These are phyloP conservation scores for Globisporangium recalcitrans DNA, from an alignment of 352 stramenopile genomes.

Conservation along the genomic window DNA sequence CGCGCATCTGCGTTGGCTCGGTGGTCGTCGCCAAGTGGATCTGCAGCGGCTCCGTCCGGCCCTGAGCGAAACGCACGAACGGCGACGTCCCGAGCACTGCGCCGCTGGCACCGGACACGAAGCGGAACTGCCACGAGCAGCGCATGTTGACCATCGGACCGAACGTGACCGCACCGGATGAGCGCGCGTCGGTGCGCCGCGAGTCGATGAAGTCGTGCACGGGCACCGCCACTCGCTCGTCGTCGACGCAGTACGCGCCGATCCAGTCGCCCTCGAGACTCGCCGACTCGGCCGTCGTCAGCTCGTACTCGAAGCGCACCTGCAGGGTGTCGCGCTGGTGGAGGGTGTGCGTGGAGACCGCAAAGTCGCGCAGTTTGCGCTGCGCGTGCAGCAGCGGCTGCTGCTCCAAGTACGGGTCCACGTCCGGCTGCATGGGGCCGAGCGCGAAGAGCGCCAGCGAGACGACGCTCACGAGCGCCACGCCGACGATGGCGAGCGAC, in stretches of 20 bases:
- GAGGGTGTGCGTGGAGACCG: slow-evolving; percentile 24
- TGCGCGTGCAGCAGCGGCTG: slow-evolving; percentile 10
- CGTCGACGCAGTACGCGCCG: slow-evolving; percentile 21
- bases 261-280: slow-evolving; percentile 13
- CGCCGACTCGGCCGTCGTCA: neutral
- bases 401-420: slow-evolving; percentile 11
- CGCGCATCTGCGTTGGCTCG: slow-evolving; percentile 31
- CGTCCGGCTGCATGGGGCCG: slow-evolving; percentile 4
- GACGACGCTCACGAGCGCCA: slow-evolving; percentile 15
- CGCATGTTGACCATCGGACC: slow-evolving; percentile 28
- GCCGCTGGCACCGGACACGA: slow-evolving; percentile 19
- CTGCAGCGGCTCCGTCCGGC: slow-evolving; percentile 29
- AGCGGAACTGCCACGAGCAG: slow-evolving; percentile 23
- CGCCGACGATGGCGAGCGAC: neutral
- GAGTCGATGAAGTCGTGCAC: slow-evolving; percentile 19
- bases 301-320: slow-evolving; percentile 34
- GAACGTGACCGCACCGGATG: slow-evolving; percentile 7
- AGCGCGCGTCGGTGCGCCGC: neutral
- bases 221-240: slow-evolving; percentile 4
- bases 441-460: slow-evolving; percentile 2
- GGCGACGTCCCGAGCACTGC: slow-evolving; percentile 26
- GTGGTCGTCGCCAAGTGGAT: slow-evolving; percentile 11
- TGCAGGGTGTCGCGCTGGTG: slow-evolving; percentile 28
- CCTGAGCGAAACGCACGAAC: slow-evolving; percentile 28
- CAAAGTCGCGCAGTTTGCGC: slow-evolving; percentile 21